Evolutionary conservation across 768 basidiomycete genomes (phyloP).

Genomic region (Suillus subluteus): DNA sequence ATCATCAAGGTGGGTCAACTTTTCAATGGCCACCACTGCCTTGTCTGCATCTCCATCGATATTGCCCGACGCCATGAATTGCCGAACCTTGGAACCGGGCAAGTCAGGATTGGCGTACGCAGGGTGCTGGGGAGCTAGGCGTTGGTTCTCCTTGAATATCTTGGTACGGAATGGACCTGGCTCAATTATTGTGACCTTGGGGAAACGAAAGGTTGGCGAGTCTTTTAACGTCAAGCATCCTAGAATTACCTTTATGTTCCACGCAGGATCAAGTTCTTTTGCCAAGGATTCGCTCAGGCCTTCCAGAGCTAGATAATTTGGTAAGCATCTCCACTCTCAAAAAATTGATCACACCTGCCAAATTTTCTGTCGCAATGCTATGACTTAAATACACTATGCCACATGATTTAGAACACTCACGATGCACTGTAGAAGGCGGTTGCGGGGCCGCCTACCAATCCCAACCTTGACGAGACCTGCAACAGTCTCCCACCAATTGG

Average conservation of each 20-base stretch:
- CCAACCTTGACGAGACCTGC: constrained; percentile 40
- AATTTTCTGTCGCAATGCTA: constrained; percentile 7
- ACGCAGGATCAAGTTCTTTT: constrained; percentile 41
- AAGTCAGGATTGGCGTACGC: constrained; percentile 12
- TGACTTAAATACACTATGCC: neutral
- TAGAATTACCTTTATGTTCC: constrained; percentile 45
- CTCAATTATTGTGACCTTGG: constrained; percentile 15
- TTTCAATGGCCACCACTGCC: constrained; percentile 12
- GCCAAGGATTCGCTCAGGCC: constrained; percentile 38
- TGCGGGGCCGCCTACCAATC: constrained; percentile 24
- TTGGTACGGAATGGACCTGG: constrained; percentile 18
- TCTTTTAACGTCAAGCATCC: neutral
- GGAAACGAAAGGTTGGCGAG: neutral
- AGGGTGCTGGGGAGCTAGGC: constrained; percentile 4
- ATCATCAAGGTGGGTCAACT: constrained; percentile 12
- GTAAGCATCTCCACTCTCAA: neutral
- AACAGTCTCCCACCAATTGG: constrained; percentile 43
- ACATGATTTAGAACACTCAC: constrained; percentile 18
- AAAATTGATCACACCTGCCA: neutral
- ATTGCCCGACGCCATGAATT: neutral
- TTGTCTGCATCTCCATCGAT: constrained; percentile 16
- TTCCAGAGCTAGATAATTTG: constrained; percentile 30
- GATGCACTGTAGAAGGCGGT: constrained; percentile 31
- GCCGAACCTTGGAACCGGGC: constrained; percentile 8
- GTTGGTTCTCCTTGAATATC: constrained; percentile 12